Percentiles rank a stretch among this genome's conserved stretches.
Evolutionary conservation across 2,329 filamentous ascomycete genomes (phyloP).

Genomic region (Tolypocladium endophyticum): DNA sequence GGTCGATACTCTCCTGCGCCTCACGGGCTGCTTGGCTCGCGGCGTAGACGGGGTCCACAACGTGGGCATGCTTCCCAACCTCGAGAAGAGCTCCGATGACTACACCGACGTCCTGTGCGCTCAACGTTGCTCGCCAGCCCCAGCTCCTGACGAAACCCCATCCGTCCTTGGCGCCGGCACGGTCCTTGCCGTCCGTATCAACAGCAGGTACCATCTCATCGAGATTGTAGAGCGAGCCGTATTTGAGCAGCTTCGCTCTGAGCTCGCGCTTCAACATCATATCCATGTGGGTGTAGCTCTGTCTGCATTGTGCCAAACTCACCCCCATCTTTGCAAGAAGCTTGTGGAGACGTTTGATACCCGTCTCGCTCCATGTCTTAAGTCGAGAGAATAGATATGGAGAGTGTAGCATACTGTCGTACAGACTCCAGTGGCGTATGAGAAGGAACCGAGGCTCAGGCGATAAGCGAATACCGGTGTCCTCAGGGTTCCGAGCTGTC

Average conservation of each 20-base stretch:
- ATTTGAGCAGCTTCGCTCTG: constrained; percentile 76
- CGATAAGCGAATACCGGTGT: constrained; percentile 83
- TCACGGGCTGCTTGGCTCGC: constrained; percentile 25
- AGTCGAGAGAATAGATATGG: constrained; percentile 86
- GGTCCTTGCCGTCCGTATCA: constrained; percentile 58
- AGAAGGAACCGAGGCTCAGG: constrained; percentile 90
- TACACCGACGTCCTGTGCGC: constrained; percentile 88
- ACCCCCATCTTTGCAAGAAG: constrained; percentile 97
- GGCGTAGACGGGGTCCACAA: constrained; percentile 17
- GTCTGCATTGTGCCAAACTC: constrained; percentile 83
- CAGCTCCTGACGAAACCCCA: constrained; percentile 97
- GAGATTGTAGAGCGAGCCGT: constrained; percentile 85
- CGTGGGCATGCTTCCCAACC: constrained; percentile 55
- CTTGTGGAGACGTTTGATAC: constrained; percentile 82
- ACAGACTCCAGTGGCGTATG: constrained; percentile 91
- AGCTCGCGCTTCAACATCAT: constrained; percentile 88
- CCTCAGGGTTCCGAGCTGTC: constrained; percentile 77
- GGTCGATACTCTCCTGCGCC: constrained; percentile 36
- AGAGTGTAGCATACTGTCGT: constrained; percentile 97
- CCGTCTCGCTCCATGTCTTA: constrained; percentile 88
- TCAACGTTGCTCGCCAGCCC: constrained; percentile 93
- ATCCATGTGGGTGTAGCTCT: constrained; percentile 97
- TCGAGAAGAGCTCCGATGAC: constrained; percentile 87
- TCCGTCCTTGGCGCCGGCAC: constrained; percentile 69
- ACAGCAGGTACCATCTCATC: constrained; percentile 83